Evolutionary conservation across 2,329 filamentous ascomycete genomes (phyloP), one percentile per base, ranked within the genome.

Genomic region (Pseudogymnoascus sp.): DNA sequence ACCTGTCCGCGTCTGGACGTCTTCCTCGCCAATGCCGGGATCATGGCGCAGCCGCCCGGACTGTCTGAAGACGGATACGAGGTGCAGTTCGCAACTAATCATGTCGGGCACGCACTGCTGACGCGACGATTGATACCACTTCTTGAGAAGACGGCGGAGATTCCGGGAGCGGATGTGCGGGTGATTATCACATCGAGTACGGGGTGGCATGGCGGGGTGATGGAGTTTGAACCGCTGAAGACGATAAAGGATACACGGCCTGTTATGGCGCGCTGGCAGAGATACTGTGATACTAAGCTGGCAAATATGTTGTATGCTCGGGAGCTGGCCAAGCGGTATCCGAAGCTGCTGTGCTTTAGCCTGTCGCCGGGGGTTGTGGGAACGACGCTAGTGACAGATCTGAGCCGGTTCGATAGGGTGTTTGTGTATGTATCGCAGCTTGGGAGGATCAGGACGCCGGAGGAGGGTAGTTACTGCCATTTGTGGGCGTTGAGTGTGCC

Each of bases 31-130:
- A 80, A 81, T 64, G 79, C 79, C 0, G 79, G 77, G 1, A 72
- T 80, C 37, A 79, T 81, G 75, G 76, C 73, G 0, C 67, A 66
- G 16, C 73, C 77, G 3, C 71, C 75, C 0, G 73, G 65, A 1
- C 66, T 76, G 7, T 79, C 78, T 4, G 68, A 70, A 26, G 77
- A 82, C 16, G 79, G 79, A 12, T 82, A 80, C 64, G 81, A 83
- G 67, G 66, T 77, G 8, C 77, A 81, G 64, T 80, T 82, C 64
- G 79, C 76, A 1, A 79, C 75, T 1, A 83, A 83, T 63, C 78
- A 82, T 68, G 67, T 82, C 40, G 79, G 79, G 14, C 79, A 81
- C 62, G 77, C 79, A 4, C 73, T 79, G 2, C 71, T 82, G 11
- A 71, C 76, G n/a, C 72, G 76, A 63, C 70, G 75, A 2, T 68